phyloP scores from a whole-genome alignment of 106 monocot species.

The Apostasia shenzhenica region DNA sequence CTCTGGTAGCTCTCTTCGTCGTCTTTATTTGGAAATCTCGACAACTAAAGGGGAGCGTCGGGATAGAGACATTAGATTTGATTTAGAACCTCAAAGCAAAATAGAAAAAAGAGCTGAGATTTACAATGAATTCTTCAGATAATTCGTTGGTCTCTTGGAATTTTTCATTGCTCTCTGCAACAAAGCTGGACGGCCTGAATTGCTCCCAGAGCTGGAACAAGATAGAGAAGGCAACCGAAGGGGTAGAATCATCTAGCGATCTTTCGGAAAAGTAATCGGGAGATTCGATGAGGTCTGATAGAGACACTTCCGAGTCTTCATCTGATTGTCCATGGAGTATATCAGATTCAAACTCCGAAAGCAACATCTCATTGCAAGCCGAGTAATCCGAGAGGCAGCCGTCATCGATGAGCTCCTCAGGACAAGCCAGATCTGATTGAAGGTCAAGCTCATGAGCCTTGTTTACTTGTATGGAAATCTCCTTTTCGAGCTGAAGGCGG shows the following conservation, averaged over 20 bases:
- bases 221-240: conserved; percentile 52
- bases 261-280: conserved; percentile 47
- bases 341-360: conserved; percentile 38
- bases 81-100: neutral
- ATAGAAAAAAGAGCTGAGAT: conserved; percentile 14
- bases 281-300: conserved; percentile 24
- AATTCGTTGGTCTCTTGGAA: conserved; percentile 12
- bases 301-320: conserved; percentile 23
- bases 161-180: neutral
- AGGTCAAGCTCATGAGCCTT: conserved; percentile 11
- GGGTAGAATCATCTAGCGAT: conserved; percentile 18
- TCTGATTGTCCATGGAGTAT: conserved; percentile 18
- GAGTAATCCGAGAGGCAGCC: conserved; percentile 31
- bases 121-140: conserved; percentile 46
- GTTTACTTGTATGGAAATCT: neutral
- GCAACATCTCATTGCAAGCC: conserved; percentile 33
- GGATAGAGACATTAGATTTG: neutral
- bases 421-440: conserved; percentile 45
- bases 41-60: conserved; percentile 20
- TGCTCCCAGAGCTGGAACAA: conserved; percentile 40
- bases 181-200: conserved; percentile 26
- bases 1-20: conserved; percentile 83
- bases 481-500: conserved; percentile 7
- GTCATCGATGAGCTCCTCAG: conserved; percentile 37
- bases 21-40: conserved; percentile 54